Conservation (phyloP, 2,329 filamentous ascomycete species). For the Aureobasidium vineae region DNA sequence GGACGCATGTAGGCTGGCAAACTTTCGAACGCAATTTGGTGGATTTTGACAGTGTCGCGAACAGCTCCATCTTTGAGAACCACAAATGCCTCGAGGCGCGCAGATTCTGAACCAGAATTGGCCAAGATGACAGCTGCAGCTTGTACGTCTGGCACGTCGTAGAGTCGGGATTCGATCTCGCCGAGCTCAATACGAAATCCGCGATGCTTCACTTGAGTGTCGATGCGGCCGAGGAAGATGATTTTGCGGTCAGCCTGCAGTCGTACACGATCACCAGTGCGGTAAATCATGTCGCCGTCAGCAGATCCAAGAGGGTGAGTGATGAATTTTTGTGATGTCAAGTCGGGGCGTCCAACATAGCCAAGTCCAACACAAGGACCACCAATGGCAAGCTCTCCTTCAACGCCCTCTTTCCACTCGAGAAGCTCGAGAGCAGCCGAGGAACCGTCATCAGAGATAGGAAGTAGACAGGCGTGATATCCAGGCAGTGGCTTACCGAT, state of each 20-base stretch:
- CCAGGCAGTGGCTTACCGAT: neutral
- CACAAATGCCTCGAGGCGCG: neutral
- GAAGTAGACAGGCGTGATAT: slow-evolving; percentile 5
- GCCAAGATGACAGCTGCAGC: slow-evolving; percentile 4
- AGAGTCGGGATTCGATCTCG: slow-evolving; percentile 65
- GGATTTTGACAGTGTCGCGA: neutral
- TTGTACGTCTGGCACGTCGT: slow-evolving; percentile 4
- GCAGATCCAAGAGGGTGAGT: neutral
- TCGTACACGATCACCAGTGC: slow-evolving; percentile 76
- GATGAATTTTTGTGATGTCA: slow-evolving; percentile 9
- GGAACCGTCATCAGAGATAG: neutral
- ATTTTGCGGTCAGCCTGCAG: slow-evolving; percentile 66
- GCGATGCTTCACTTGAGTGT: slow-evolving; percentile 89
- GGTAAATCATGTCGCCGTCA: slow-evolving; percentile 57
- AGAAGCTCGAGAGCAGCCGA: neutral
- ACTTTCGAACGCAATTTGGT: neutral
- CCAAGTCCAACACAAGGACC: slow-evolving; percentile 3
- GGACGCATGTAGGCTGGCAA: slow-evolving; percentile 10
- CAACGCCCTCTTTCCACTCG: neutral
- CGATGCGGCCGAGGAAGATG: slow-evolving; percentile 71
- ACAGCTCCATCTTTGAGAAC: neutral
- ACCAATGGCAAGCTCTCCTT: slow-evolving; percentile 9
- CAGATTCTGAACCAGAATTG: neutral
- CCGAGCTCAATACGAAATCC: slow-evolving; percentile 90
- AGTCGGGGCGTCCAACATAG: slow-evolving; percentile 5